Evolutionary conservation across 2,329 filamentous ascomycete species (phyloP).

Genomic region (Phyllachora maydis): DNA sequence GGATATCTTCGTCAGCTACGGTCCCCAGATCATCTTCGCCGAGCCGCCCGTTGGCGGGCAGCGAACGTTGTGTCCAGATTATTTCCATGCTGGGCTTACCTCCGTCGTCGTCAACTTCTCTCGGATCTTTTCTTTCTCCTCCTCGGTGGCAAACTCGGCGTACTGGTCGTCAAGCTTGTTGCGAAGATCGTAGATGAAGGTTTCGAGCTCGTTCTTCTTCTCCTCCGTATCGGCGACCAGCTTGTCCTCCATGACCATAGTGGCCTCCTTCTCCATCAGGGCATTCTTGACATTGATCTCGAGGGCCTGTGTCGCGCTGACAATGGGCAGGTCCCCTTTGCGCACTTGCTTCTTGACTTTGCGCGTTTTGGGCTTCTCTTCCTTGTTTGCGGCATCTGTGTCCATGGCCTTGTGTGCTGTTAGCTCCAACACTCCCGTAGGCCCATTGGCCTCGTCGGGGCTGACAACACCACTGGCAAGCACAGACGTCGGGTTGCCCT

Average conservation of each 20-base stretch:
- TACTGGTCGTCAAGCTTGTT: constrained; percentile 91
- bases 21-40: too few relatives aligned
- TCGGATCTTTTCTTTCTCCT: constrained; percentile 76
- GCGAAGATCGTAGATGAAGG: constrained; percentile 89
- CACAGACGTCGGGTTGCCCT: too few relatives aligned
- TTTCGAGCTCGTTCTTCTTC: constrained; percentile 99
- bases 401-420: constrained; percentile 70
- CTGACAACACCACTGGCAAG: too few relatives aligned
- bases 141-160: constrained; percentile 70
- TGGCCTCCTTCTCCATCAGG: constrained; percentile 62
- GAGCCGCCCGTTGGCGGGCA: too few relatives aligned
- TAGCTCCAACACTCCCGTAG: too few relatives aligned
- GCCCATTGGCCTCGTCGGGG: too few relatives aligned
- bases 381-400: constrained; percentile 48
- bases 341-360: constrained; percentile 99
- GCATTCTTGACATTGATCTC: constrained; percentile 45
- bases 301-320: constrained; percentile 62
- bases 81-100: constrained; percentile 33
- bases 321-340: constrained; percentile 85
- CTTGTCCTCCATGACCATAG: constrained; percentile 97
- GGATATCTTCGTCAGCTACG: constrained; percentile 1
- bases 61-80: too few relatives aligned
- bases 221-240: constrained; percentile 94
- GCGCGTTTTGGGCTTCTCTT: constrained; percentile 56
- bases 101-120: constrained; percentile 67